Conservation (phyloP, 257 asterid genomes). For the Lycium ferocissimum region DNA sequence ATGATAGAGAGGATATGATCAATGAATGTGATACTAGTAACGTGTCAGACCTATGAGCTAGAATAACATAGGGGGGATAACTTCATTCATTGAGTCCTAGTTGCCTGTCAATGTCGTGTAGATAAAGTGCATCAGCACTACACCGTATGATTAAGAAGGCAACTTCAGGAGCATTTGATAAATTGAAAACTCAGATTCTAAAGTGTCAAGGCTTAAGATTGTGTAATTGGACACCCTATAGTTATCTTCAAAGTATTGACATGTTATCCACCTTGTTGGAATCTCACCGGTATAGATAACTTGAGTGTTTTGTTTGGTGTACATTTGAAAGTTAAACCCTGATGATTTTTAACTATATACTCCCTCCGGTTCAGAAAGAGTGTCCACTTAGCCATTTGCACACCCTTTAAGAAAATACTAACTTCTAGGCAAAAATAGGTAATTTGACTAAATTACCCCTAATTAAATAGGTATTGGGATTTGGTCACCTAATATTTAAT, state of each 20-base stretch:
- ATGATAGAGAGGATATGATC: background rate
- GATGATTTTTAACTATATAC: background rate
- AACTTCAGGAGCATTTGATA: slow-evolving; percentile 6
- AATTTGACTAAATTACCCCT: too few relatives aligned
- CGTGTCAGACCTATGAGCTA: background rate
- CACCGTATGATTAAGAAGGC: background rate
- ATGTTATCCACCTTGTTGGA: background rate
- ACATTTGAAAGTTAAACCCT: background rate
- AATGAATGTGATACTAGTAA: background rate
- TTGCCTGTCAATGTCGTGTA: background rate
- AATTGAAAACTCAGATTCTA: slow-evolving; percentile 1
- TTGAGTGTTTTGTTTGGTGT: background rate
- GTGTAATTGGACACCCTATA: background rate
- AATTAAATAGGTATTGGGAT: too few relatives aligned
- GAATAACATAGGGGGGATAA: background rate
- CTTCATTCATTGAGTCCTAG: background rate
- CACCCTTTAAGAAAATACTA: too few relatives aligned
- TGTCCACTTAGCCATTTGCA: too few relatives aligned
- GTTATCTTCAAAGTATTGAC: slow-evolving; percentile 13
- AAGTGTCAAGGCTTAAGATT: background rate
- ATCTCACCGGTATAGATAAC: background rate
- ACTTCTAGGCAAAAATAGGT: too few relatives aligned
- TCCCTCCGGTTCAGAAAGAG: too few relatives aligned
- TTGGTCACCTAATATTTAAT: too few relatives aligned
- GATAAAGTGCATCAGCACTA: slow-evolving; percentile 7